Evolutionary conservation across 1,139 yeast genomes (phyloP).

Genomic region (Protomyces pachydermus): DNA sequence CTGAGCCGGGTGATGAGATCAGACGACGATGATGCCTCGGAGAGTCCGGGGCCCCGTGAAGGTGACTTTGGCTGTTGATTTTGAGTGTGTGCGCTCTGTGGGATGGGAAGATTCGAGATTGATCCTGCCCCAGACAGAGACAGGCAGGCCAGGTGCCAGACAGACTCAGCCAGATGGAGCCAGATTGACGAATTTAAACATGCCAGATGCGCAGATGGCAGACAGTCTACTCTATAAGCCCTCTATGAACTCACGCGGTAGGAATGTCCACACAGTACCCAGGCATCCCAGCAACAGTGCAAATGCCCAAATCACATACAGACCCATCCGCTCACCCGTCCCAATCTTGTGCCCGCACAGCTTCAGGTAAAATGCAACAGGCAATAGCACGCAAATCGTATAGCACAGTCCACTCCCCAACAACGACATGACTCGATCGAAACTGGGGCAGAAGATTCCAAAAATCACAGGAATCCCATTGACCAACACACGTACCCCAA

Average conservation of each 20-base stretch:
- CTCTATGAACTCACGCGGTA: slow-evolving; percentile 14
- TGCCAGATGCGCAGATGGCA: neutral
- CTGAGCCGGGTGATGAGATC: too few species aligned
- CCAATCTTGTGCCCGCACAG: slow-evolving; percentile 47
- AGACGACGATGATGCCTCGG: too few species aligned
- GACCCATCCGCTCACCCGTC: slow-evolving; percentile 2
- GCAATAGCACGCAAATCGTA: slow-evolving; percentile 71
- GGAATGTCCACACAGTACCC: slow-evolving; percentile 23
- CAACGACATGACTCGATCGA: slow-evolving; percentile 77
- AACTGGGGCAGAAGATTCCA: slow-evolving; percentile 63
- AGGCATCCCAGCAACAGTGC: slow-evolving; percentile 8
- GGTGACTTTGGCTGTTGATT: too few species aligned
- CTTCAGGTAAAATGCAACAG: slow-evolving; percentile 62
- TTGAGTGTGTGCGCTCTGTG: too few species aligned
- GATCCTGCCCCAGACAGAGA: too few species aligned
- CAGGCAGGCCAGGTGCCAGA: too few species aligned
- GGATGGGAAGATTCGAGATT: too few species aligned
- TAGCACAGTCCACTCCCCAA: slow-evolving; percentile 79
- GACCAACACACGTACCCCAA: slow-evolving; percentile 41
- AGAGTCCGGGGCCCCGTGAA: too few species aligned
- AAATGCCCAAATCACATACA: slow-evolving; percentile 5
- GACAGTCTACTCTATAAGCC: neutral
- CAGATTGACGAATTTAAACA: too few species aligned
- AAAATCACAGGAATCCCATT: slow-evolving; percentile 47
- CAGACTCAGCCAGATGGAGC: too few species aligned